These are phyloP conservation scores for Filosporella fistucella DNA, from an alignment of 495 filamentous ascomycete species.

Conservation along the genomic window DNA sequence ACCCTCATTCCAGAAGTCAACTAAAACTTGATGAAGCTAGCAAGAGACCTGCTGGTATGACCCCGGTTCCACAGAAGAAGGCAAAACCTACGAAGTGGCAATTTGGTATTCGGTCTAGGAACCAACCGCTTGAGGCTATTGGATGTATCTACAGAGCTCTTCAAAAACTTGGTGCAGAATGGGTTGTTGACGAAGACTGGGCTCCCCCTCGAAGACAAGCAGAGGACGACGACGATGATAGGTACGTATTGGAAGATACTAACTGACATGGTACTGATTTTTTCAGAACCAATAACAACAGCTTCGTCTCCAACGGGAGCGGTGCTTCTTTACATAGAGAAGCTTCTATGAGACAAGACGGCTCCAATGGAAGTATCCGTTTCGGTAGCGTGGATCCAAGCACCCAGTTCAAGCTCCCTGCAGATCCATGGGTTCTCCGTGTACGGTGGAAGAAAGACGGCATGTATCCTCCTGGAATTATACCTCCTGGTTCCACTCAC, in stretches of 20 bases:
- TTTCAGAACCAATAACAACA: slow-evolving; percentile 16
- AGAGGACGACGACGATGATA: slow-evolving; percentile 12
- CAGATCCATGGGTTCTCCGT: slow-evolving; percentile 93
- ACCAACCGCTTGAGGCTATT: slow-evolving; percentile 89
- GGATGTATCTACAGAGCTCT: slow-evolving; percentile 91
- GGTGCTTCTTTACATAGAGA: slow-evolving; percentile 27
- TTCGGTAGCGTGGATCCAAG: slow-evolving; percentile 20
- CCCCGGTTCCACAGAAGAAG: slow-evolving; percentile 60
- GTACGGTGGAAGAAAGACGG: slow-evolving; percentile 81
- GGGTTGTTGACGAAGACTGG: slow-evolving; percentile 61
- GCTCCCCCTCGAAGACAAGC: slow-evolving; percentile 16
- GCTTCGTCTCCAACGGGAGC: slow-evolving; percentile 21
- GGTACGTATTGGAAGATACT: background rate
- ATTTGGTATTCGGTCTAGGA: slow-evolving; percentile 91
- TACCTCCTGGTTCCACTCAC: slow-evolving; percentile 24
- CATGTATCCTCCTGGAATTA: slow-evolving; percentile 41
- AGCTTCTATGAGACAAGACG: slow-evolving; percentile 27
- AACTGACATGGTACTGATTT: background rate
- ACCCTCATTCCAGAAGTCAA: slow-evolving; percentile 66
- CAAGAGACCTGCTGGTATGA: slow-evolving; percentile 62
- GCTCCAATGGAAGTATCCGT: slow-evolving; percentile 5
- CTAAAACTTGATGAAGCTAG: slow-evolving; percentile 55
- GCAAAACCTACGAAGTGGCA: slow-evolving; percentile 81
- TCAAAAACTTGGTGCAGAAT: slow-evolving; percentile 78
- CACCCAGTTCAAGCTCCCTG: slow-evolving; percentile 71